phyloP scores from a whole-genome alignment of 2,329 filamentous ascomycete species.

The Periconia sp. region DNA sequence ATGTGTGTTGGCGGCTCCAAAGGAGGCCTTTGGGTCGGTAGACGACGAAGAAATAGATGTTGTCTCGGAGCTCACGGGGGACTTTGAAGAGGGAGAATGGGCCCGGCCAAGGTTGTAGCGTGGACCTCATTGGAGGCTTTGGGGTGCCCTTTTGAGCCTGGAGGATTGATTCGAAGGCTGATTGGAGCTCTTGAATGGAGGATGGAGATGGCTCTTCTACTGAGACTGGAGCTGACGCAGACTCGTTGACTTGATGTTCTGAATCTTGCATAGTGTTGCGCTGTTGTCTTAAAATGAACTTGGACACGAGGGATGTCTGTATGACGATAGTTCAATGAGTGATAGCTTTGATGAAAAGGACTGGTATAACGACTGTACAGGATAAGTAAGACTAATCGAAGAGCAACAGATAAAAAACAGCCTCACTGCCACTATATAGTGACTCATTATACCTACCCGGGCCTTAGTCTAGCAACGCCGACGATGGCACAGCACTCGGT shows the following conservation, averaged over 20 bases:
- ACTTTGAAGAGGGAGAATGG: constrained; percentile 20
- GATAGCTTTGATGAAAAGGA: no score
- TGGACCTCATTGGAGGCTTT: neutral
- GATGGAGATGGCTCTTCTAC: neutral
- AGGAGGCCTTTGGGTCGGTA: constrained; percentile 13
- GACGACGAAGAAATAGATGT: constrained; percentile 23
- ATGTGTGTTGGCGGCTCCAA: constrained; percentile 3
- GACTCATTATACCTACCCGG: no score
- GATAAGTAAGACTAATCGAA: no score
- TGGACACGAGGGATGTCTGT: no score
- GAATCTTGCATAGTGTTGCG: no score
- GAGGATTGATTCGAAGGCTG: constrained; percentile 17
- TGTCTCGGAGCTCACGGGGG: constrained; percentile 29
- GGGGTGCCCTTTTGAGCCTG: constrained; percentile 3
- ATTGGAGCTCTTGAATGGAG: constrained; percentile 21
- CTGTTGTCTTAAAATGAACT: no score
- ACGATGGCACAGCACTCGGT: no score
- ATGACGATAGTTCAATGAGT: no score
- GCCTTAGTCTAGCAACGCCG: no score
- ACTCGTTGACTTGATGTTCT: neutral
- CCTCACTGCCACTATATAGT: no score
- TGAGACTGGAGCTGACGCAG: neutral
- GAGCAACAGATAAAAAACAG: no score
- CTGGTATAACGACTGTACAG: no score
- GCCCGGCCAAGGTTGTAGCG: constrained; percentile 17